Evolutionary conservation across 768 basidiomycete genomes (phyloP), one percentile per base, ranked within the genome.

Genomic region (Boletus sp.): DNA sequence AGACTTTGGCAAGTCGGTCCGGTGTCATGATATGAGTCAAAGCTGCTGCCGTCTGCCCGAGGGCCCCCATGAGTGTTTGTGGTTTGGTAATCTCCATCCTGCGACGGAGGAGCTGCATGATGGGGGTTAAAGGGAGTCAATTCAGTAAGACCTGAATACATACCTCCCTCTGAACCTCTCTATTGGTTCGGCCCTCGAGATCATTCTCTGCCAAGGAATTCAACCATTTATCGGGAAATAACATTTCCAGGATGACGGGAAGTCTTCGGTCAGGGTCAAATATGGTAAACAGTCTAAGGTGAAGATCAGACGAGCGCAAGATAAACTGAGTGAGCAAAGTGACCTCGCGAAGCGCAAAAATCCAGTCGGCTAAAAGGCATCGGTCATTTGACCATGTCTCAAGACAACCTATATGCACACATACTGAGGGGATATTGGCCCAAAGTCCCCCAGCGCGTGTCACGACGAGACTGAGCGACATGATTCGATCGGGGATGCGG

Each of bases 31-130:
- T 65, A 65, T 92, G 90, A 0, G 85, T 87, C 1, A 89, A 59
- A 0, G 65, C 84, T 1, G 91, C 89, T 14, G 74, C 76, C 82
- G 89, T 84, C 68, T 94, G 92, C 11, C 87, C 90, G 15, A 93
- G 55, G 29, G 81, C 72, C 0, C 91, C 91, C 17, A 81, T 57
- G 50, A 85, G 67, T 3, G 73, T 75, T 61, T 91, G 92, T 3
- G 81, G 82, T 35, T 78, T 79, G 2, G 86, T 84, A 7, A 80
- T 71, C 5, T 69, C 61, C 17, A 83, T 72, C 18, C 86, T 83
- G 17, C 66, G 71, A 40, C 74, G 68, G 61, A 77, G 78, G 3
- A 62, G 56, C 87, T 90, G 50, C 37, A 54, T 44, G n/a, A 42
- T 18, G 32, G 24, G 49, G 9, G 20, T 48, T 1, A 30, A 20